Evolutionary conservation across 192 early-diverging fungal species (phyloP).

Genomic region (Linnemannia zychae): DNA sequence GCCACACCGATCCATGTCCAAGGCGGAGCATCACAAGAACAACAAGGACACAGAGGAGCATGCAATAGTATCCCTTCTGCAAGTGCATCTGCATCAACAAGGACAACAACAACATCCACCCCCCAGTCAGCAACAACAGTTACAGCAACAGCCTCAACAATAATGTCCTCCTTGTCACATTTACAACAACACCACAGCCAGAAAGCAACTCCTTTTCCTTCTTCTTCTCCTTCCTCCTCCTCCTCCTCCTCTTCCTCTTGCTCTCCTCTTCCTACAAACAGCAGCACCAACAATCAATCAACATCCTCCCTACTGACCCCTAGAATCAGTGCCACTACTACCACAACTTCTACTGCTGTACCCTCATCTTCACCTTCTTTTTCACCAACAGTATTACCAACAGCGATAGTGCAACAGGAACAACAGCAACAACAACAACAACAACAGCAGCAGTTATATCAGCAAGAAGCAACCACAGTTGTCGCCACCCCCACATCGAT

Average conservation of each 20-base stretch:
- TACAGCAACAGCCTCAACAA: neutral
- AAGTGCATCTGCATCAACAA: neutral
- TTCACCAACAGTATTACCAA: neutral
- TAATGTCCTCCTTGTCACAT: neutral
- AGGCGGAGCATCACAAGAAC: neutral
- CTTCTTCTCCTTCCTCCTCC: conserved; percentile 13
- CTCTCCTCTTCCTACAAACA: neutral
- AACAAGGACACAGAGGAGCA: too few species aligned
- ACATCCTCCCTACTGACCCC: neutral
- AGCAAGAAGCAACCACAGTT: neutral
- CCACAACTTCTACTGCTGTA: neutral
- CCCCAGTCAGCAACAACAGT: conserved; percentile 4
- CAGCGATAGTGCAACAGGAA: too few species aligned
- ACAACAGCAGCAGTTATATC: too few species aligned
- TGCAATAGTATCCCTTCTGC: neutral
- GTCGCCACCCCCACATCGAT: neutral
- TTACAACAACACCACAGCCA: neutral
- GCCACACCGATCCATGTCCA: neutral
- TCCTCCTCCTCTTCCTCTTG: neutral
- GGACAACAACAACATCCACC: neutral
- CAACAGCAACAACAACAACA: too few species aligned
- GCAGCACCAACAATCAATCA: neutral
- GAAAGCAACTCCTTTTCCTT: neutral
- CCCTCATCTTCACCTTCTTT: neutral
- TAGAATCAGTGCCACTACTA: neutral